phyloP scores from a whole-genome alignment of 2,329 filamentous ascomycete genomes.

The Neonectria magnoliae region DNA sequence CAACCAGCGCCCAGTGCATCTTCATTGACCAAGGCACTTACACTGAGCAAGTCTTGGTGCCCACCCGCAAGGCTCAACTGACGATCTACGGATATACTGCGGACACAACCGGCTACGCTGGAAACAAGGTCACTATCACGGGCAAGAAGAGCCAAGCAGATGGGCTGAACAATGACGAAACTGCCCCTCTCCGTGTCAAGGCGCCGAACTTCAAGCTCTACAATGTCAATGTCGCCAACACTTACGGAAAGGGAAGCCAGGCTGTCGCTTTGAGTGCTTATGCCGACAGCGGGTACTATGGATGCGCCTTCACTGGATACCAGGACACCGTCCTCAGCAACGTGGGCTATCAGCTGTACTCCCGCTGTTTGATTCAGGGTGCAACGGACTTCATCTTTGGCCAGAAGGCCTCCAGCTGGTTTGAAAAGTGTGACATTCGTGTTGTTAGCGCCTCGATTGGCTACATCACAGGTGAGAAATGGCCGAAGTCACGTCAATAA shows the following conservation, averaged over 20 bases:
- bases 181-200: conserved; percentile 55
- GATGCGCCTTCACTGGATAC: conserved; percentile 56
- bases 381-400: conserved; percentile 63
- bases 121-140: conserved; percentile 66
- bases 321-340: conserved; percentile 63
- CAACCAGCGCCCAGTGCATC: conserved; percentile 63
- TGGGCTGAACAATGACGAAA: conserved; percentile 63
- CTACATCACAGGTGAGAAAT: conserved; percentile 53
- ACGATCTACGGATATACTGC: conserved; percentile 67
- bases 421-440: conserved; percentile 54
- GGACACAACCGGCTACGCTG: conserved; percentile 58
- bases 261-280: conserved; percentile 59
- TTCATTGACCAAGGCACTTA: conserved; percentile 74
- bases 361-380: conserved; percentile 54
- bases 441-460: conserved; percentile 49
- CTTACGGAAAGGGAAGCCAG: conserved; percentile 56
- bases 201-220: conserved; percentile 67
- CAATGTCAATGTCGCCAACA: conserved; percentile 66
- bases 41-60: conserved; percentile 58
- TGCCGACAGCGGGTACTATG: conserved; percentile 58
- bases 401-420: conserved; percentile 54
- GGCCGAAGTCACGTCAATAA: fast-evolving
- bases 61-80: conserved; percentile 59
- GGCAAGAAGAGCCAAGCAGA: conserved; percentile 55
- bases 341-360: conserved; percentile 58